Conservation (phyloP, 2,329 filamentous ascomycete species). For the Davidsoniella virescens region DNA sequence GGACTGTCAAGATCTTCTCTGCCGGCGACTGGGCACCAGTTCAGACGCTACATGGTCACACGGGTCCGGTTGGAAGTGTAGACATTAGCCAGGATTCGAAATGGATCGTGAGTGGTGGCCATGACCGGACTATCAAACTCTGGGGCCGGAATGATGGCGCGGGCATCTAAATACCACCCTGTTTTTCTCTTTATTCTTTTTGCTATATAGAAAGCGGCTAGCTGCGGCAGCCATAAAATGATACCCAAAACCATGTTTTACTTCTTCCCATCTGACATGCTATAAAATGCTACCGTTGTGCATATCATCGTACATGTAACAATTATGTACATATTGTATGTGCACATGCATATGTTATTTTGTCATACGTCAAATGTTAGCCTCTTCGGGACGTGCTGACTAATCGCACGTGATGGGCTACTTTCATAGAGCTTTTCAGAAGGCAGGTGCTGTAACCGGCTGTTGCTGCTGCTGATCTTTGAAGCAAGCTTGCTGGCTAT, state of each 20-base stretch:
- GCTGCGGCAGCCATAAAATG: too few species aligned
- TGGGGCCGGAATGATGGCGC: constrained; percentile 76
- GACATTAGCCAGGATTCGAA: constrained; percentile 73
- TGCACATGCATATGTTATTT: background rate
- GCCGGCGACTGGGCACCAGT: constrained; percentile 89
- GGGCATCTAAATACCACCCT: constrained; percentile 22
- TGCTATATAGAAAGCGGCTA: too few species aligned
- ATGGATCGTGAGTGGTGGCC: constrained; percentile 90
- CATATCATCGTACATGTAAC: background rate
- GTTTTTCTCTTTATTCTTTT: background rate
- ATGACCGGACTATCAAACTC: constrained; percentile 88
- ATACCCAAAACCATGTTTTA: background rate
- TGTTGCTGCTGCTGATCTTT: too few species aligned
- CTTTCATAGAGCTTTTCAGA: too few species aligned
- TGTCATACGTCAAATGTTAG: too few species aligned
- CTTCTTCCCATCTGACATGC: background rate
- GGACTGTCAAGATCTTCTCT: constrained; percentile 87
- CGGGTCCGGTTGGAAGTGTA: constrained; percentile 77
- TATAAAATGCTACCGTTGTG: background rate
- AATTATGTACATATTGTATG: too few species aligned
- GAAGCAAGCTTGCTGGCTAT: too few species aligned
- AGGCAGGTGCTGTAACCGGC: too few species aligned
- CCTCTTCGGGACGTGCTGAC: too few species aligned
- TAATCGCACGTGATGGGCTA: too few species aligned
- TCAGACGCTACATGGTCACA: constrained; percentile 78